Evolutionary conservation across 1,139 yeast genomes (phyloP).

Genomic region (Taphrina deformans): DNA sequence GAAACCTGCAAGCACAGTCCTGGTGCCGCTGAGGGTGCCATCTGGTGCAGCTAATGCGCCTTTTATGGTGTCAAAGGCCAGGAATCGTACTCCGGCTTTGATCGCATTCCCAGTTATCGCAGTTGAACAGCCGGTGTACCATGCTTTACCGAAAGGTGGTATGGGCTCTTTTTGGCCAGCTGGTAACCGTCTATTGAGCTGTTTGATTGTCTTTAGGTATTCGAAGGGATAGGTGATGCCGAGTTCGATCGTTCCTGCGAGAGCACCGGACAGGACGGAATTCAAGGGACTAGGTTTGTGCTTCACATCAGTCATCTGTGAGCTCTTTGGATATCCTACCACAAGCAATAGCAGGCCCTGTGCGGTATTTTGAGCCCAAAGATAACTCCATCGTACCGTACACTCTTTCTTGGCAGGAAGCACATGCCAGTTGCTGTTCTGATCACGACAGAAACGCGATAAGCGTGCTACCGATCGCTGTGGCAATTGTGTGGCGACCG

Average conservation of each 20-base stretch:
- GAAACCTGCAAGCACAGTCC: conserved; percentile 87
- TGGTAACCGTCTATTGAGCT: conserved; percentile 55
- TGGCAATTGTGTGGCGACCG: conserved; percentile 4
- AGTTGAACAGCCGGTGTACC: conserved; percentile 98
- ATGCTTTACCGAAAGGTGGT: conserved; percentile 57
- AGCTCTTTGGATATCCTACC: too few relatives aligned
- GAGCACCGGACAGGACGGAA: conserved; percentile 68
- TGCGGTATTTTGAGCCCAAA: too few relatives aligned
- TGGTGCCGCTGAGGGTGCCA: conserved; percentile 82
- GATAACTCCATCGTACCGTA: not conserved
- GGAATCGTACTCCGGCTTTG: conserved; percentile 88
- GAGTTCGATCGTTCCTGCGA: conserved; percentile 85
- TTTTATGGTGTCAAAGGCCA: conserved; percentile 89
- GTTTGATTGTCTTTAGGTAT: conserved; percentile 91
- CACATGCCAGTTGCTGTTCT: not conserved
- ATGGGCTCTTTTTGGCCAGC: conserved; percentile 32
- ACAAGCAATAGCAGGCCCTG: too few relatives aligned
- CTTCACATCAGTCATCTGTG: conserved; percentile 26
- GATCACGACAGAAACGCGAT: not conserved
- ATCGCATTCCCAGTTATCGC: conserved; percentile 94
- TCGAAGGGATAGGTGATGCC: conserved; percentile 89
- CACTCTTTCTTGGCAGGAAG: not conserved
- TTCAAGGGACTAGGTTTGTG: conserved; percentile 26
- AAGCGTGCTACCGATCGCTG: not conserved
- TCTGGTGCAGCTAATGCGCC: conserved; percentile 71